Evolutionary conservation across 1,284 basidiomycete genomes (phyloP), one percentile per base, ranked within the genome.

Genomic region (Ustilago loliicola): DNA sequence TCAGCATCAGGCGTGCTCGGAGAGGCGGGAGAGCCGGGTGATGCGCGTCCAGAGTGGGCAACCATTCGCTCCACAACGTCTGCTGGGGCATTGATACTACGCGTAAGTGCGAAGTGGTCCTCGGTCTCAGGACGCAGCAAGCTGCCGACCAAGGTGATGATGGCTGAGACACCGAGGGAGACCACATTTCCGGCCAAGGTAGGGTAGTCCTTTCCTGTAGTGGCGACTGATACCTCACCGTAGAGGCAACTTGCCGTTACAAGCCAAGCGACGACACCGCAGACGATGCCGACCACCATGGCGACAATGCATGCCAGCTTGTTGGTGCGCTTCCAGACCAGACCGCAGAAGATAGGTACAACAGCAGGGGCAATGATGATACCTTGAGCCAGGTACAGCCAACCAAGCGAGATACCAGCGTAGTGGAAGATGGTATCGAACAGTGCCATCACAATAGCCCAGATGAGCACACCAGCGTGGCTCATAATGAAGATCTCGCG

Each of bases 321-420:
- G 72, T 84, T 84, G 23, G 83, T 83, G 40, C 74, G 76, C 27
- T 66, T 66, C 82, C 82, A 85, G 13, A 67, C 65, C n/a, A 84
- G 90, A 73, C 91, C 92, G 19, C 92, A 88, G 1, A 94, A 94
- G 78, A 96, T 93, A 2, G 95, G 95, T 5, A 92, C 91, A 38
- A 96, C 95, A 2, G 90, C 94, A 2, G 92, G 92, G 1, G 94
- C 94, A 19, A 96, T 90, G 55, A 93, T 90, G 66, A 93, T 92
- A 7, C 92, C 93, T 92, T 94, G 93, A 86, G 93, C 61, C 5
- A 81, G 62, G 69, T 82, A 84, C 8, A 83, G 67, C 79, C 79
- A 84, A 11, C 82, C 93, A 94, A 86, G 93, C 7, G 91, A 92
- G 63, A 98, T 91, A 5, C 94, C 94, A 2, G 71, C 75, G 47